Conservation (phyloP, 176 grass and related monocot species). For the Themeda triandra region DNA sequence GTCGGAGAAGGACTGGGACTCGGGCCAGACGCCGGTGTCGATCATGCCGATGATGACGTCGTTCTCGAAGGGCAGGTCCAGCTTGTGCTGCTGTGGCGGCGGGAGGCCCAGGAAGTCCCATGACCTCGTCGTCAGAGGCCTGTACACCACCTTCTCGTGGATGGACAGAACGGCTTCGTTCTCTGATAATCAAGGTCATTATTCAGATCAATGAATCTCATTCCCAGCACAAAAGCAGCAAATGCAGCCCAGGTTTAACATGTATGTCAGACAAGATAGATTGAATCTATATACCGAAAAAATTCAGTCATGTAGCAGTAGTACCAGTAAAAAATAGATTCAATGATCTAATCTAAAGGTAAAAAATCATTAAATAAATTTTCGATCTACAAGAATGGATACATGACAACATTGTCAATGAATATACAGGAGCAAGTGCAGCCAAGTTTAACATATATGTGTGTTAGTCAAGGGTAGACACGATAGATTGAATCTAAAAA, state of each 20-base stretch:
- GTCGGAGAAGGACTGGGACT: conserved; percentile 24
- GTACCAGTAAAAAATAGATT: no score
- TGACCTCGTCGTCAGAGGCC: conserved; percentile 36
- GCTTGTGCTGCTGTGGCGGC: neutral
- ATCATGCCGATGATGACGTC: conserved; percentile 46
- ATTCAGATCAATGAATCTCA: neutral
- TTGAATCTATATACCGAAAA: no score
- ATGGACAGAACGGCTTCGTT: conserved; percentile 25
- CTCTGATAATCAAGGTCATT: neutral
- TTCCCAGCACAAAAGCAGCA: neutral
- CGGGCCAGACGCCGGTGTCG: conserved; percentile 33
- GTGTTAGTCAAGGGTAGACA: no score
- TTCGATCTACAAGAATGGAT: no score
- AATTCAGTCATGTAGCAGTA: no score
- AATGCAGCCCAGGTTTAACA: no score
- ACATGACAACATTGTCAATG: no score
- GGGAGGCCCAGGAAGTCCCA: conserved; percentile 37
- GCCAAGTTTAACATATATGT: no score
- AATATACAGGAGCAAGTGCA: neutral
- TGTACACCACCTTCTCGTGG: neutral
- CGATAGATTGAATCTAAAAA: neutral
- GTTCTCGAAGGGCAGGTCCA: neutral
- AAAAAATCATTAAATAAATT: no score
- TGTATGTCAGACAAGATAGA: no score
- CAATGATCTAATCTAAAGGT: no score